Percentiles rank a stretch among this genome's conserved stretches.
phyloP scores from a whole-genome alignment of 2,329 filamentous ascomycete genomes.

The Metarhizium album region DNA sequence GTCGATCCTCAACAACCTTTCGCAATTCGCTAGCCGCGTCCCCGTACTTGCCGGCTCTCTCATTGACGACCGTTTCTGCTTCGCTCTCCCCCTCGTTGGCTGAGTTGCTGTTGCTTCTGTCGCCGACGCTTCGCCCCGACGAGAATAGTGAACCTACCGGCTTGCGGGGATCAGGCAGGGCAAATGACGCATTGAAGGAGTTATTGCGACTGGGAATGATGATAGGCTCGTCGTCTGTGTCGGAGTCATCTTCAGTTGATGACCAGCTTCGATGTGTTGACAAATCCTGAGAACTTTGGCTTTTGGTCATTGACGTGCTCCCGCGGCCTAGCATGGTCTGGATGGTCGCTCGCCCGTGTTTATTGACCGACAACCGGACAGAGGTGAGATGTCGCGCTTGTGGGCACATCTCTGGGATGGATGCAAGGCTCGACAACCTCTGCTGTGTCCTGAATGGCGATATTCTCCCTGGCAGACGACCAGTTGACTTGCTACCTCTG shows the following conservation, averaged over 20 bases:
- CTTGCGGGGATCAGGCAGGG: constrained; percentile 41
- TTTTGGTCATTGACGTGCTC: constrained; percentile 16
- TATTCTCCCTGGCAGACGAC: constrained; percentile 33
- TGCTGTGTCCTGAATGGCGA: constrained; percentile 43
- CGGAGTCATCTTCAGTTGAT: constrained; percentile 43
- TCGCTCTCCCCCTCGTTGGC: constrained; percentile 42
- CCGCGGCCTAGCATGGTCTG: constrained; percentile 35
- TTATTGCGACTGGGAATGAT: constrained; percentile 50
- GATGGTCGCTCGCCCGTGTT: constrained; percentile 47
- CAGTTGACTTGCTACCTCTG: constrained; percentile 23
- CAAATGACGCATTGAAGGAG: constrained; percentile 44
- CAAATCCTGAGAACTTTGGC: constrained; percentile 19
- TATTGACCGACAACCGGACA: constrained; percentile 53
- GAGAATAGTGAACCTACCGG: constrained; percentile 37
- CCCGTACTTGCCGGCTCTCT: constrained; percentile 31
- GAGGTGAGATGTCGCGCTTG: constrained; percentile 38
- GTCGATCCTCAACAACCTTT: constrained; percentile 44
- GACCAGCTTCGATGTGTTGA: constrained; percentile 27
- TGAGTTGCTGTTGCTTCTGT: constrained; percentile 34
- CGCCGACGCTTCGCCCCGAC: constrained; percentile 37
- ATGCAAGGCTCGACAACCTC: constrained; percentile 40
- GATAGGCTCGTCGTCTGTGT: constrained; percentile 54
- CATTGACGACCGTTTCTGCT: constrained; percentile 45
- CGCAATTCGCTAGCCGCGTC: constrained; percentile 51
- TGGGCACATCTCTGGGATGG: constrained; percentile 43